Percentiles rank a stretch among this genome's conserved stretches.
Conservation (phyloP, 2,329 filamentous ascomycete species). For the Sclerotinia subarctica region DNA sequence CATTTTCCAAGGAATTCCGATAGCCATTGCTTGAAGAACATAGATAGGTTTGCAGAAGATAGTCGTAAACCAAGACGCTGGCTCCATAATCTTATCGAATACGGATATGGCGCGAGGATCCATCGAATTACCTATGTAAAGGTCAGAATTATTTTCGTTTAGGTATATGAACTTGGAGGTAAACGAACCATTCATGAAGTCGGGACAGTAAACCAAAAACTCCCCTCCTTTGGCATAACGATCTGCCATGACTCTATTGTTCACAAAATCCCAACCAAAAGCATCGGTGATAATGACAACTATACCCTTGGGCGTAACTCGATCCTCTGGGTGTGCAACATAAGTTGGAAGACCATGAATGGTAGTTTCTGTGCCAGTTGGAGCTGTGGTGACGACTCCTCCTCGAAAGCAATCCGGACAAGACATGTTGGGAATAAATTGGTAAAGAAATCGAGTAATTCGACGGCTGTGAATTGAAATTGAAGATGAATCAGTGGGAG, state of each 20-base stretch:
- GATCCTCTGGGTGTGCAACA: slow-evolving; percentile 41
- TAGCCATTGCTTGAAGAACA: slow-evolving; percentile 42
- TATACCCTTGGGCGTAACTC: slow-evolving; percentile 41
- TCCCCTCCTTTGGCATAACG: slow-evolving; percentile 46
- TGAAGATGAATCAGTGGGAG: background rate
- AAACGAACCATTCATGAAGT: slow-evolving; percentile 48
- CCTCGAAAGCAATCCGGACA: slow-evolving; percentile 41
- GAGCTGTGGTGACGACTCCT: slow-evolving; percentile 41
- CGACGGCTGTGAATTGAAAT: background rate
- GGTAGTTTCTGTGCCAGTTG: slow-evolving; percentile 42
- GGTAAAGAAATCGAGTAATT: background rate
- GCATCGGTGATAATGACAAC: slow-evolving; percentile 50
- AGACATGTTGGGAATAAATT: background rate
- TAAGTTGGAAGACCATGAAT: slow-evolving; percentile 48
- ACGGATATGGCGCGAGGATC: slow-evolving; percentile 20
- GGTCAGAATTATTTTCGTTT: background rate
- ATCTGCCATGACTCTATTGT: slow-evolving; percentile 49
- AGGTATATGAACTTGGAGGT: background rate
- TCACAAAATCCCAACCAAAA: slow-evolving; percentile 50
- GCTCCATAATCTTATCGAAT: slow-evolving; percentile 28
- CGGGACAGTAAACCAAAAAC: slow-evolving; percentile 48
- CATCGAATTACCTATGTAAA: slow-evolving; percentile 16
- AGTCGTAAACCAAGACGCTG: slow-evolving; percentile 28
- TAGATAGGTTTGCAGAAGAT: slow-evolving; percentile 40
- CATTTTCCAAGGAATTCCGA: slow-evolving; percentile 32